Base-by-base conservation (phyloP, 2,329 filamentous ascomycete species). In the Colletotrichum sp. region DNA sequence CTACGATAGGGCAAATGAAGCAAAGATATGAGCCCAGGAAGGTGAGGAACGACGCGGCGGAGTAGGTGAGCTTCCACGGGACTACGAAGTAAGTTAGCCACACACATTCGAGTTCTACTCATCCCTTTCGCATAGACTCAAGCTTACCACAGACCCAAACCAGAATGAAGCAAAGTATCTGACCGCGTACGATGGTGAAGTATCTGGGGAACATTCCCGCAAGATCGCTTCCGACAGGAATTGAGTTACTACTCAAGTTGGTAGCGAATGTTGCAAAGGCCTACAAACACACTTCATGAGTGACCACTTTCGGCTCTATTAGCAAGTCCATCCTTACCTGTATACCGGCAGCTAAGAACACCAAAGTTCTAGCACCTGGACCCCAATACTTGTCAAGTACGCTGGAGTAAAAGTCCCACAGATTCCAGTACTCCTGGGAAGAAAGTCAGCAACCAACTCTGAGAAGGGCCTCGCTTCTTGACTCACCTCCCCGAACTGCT, bases 321-420 rank as follows among this genome's bases (percentile, higher is more conserved):
- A 3, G 21, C 2, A 8, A 47, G 43, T 27, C 24, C 24, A 27
- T 0, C 2, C 11, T 27, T 27, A 66, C 47, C 29, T 55, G 47
- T 8, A 71, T 71, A n/a, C 33, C 47, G 9, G 69, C 69, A 9
- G 59, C 63, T 11, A 71, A n/a, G 11, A 71, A 71, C 6, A 71
- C 51, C 15, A 38, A 18, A 0, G 69, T 16, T 51, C 69, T 18
- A 8, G 69, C 62, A 13, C 54, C 63, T 9, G 69, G 69, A 6
- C 69, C 21, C 69, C 62, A 67, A 31, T 71, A 71, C 18, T 57
- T 51, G 54, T 67, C 63, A 15, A 71, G 63, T 16, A 71, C 54
- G 21, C 47, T 43, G 12, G 31, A 47, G 15, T 69, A 69, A 13
- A 73, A 66, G 54, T 71, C 69, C 69, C 69, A 71, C 7, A 71